phyloP scores from a whole-genome alignment of 306 rosid genomes.

The Phaseolus lunatus region DNA sequence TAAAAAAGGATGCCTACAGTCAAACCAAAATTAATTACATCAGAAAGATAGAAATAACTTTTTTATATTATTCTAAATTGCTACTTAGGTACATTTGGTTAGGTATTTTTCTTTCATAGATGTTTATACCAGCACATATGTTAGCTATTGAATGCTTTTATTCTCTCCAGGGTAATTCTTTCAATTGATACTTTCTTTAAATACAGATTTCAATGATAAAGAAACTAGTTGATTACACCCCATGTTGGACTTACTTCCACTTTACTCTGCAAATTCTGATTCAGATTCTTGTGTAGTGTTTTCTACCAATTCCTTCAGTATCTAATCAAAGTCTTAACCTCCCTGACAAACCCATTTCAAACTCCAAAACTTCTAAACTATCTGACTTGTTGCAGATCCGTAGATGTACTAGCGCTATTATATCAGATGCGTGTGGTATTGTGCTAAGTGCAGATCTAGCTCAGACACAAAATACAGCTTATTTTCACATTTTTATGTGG shows the following conservation, averaged over 20 bases:
- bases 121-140: too few species aligned
- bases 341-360: neutral
- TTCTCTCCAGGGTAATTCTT: constrained; percentile 21
- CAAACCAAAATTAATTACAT: constrained; percentile 50
- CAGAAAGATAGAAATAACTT: constrained; percentile 36
- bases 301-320: neutral
- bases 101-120: too few species aligned
- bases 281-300: neutral
- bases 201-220: neutral
- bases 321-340: neutral
- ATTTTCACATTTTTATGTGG: too few species aligned
- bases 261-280: neutral
- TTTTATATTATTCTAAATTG: constrained; percentile 16
- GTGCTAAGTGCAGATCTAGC: too few species aligned
- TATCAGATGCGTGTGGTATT: neutral
- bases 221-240: constrained; percentile 3
- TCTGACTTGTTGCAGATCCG: too few species aligned
- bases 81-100: too few species aligned
- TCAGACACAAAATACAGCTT: too few species aligned
- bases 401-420: neutral
- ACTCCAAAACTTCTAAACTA: neutral
- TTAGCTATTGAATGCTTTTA: neutral
- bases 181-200: neutral
- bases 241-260: neutral
- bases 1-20: constrained; percentile 88